phyloP scores from a whole-genome alignment of 371 early-diverging fungal genomes.

The Actinomucor elegans region DNA sequence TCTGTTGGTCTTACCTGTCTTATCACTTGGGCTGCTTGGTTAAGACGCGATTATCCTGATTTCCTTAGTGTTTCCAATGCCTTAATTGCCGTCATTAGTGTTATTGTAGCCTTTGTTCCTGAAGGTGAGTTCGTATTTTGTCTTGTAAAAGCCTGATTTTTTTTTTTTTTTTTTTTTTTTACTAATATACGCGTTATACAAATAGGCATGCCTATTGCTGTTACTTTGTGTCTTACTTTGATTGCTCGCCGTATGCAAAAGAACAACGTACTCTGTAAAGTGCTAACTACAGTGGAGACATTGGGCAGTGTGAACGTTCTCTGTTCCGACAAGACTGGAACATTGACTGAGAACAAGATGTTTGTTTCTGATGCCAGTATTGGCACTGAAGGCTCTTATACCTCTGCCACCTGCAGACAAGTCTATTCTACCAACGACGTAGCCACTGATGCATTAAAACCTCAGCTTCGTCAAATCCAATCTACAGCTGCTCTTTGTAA shows the following conservation, averaged over 20 bases:
- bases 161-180: too few relatives aligned
- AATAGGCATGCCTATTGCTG: constrained; percentile 48
- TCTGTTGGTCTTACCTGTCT: constrained; percentile 39
- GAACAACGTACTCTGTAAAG: constrained; percentile 60
- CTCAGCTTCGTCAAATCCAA: constrained; percentile 46
- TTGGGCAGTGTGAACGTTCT: constrained; percentile 67
- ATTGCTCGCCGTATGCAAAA: constrained; percentile 61
- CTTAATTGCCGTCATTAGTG: constrained; percentile 72
- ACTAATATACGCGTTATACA: too few relatives aligned
- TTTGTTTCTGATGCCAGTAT: constrained; percentile 52
- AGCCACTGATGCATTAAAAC: constrained; percentile 18
- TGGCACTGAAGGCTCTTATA: constrained; percentile 34
- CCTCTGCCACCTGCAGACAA: constrained; percentile 21
- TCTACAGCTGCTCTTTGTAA: constrained; percentile 64
- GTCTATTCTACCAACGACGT: background rate
- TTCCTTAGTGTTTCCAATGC: constrained; percentile 58
- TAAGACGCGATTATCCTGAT: constrained; percentile 41
- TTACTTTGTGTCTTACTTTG: constrained; percentile 53
- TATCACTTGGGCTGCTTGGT: constrained; percentile 39
- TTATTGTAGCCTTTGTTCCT: constrained; percentile 68
- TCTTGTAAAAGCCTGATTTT: too few relatives aligned
- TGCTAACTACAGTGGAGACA: constrained; percentile 67
- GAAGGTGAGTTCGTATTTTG: constrained; percentile 47
- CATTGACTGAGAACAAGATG: constrained; percentile 69
- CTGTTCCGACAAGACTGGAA: constrained; percentile 76